phyloP scores from a whole-genome alignment of 108 stramenopile genomes.

The Pseudonitzschia multistriata region DNA sequence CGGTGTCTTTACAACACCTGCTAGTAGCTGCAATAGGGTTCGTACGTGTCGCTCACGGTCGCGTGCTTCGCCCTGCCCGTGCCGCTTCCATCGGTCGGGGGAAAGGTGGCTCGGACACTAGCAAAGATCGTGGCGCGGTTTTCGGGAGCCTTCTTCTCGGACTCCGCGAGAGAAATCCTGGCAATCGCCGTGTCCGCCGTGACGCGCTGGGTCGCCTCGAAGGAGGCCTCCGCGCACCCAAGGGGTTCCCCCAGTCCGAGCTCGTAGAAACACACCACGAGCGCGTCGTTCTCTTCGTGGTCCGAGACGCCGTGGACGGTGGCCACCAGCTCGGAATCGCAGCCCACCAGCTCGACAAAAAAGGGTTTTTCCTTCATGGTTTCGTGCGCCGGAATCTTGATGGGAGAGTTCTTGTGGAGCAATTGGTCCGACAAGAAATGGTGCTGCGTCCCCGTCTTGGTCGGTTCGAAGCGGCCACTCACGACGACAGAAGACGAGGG shows the following conservation, averaged over 20 bases:
- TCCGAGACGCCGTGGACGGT: slow-evolving; percentile 10
- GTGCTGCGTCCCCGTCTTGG: background rate
- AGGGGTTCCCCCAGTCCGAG: background rate
- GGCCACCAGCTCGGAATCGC: background rate
- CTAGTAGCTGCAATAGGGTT: background rate
- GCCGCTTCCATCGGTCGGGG: background rate
- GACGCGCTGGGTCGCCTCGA: background rate
- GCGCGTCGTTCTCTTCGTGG: background rate
- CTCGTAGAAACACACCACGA: background rate
- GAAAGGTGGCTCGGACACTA: background rate
- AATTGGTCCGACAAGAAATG: background rate
- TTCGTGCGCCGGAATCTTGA: background rate
- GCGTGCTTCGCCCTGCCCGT: background rate
- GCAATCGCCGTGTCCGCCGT: background rate
- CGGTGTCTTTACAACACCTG: too few species aligned
- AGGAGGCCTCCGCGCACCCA: too few species aligned
- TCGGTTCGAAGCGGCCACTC: background rate
- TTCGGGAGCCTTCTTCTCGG: background rate
- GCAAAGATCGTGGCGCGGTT: background rate
- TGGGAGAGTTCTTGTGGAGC: background rate
- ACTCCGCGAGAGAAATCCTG: background rate
- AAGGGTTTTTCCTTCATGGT: slow-evolving; percentile 2
- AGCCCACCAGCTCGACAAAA: background rate
- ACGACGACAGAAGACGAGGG: background rate
- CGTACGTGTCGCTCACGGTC: background rate